Base-by-base conservation (phyloP, 1,284 basidiomycete genomes). In the Hypsizygus ulmarius region DNA sequence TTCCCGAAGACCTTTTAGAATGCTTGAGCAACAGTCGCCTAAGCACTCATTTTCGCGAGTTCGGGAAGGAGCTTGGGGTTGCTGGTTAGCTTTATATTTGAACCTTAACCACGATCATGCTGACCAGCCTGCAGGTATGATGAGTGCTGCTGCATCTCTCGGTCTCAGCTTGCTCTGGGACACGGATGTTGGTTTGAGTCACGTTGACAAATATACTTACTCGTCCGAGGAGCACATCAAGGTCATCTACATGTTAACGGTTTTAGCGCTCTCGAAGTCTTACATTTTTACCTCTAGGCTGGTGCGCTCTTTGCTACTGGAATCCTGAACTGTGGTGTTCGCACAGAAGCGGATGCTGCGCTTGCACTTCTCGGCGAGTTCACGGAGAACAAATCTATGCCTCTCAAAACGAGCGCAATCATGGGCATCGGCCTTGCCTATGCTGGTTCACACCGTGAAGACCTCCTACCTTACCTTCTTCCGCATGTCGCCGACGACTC, bases 131-230 rank as follows among this genome's bases (percentile, higher is more conserved):
- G 46, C 12, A 89, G 93, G 93, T 50, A 98, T 97, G 93, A 85
- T 97, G 78, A 94, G 91, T 55, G 97, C 97, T 14, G 84, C 96
- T 15, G 97, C 97, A 2, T 95, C 91, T 52, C 79, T 98, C 45
- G 97, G 97, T 40, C 77, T 99, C 49, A 90, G 89, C 67, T 73
- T 98, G 58, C 75, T 99, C 2, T 99, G 97, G 97, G 95, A 99
- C 67, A 93, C 93, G 21, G 97, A 99, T 52, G 80, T 89, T 50
- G 97, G 97, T 61, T 78, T 99, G 48, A 89, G 86, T 64, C 91
- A 96, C 60, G 89, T 98, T 57, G 97, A 99, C 77, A 97, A 95
- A 70, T 99, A 97, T 72, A 93, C 95, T 3, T 99, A 99, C 69
- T 94, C 93, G 0, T 73, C 88, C 6, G 96, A 99, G 61, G 97